phyloP scores from a whole-genome alignment of 257 asterid genomes.

The Petunia secreta region DNA sequence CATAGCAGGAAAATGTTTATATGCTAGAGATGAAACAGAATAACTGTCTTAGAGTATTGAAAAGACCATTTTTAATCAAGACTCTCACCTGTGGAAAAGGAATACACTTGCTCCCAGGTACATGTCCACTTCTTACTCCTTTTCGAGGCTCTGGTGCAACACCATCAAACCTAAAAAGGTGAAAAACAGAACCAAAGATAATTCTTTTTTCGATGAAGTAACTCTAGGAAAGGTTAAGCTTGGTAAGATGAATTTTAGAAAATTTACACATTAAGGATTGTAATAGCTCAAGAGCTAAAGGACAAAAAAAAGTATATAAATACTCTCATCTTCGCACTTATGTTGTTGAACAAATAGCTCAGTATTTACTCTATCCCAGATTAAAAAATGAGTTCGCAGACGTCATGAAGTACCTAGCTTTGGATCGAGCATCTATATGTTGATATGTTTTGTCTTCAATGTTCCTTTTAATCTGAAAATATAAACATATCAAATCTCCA shows the following conservation, averaged over 20 bases:
- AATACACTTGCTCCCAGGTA: slow-evolving; percentile 89
- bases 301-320: neutral
- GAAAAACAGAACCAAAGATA: slow-evolving; percentile 10
- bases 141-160: slow-evolving; percentile 97
- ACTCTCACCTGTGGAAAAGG: slow-evolving; percentile 84
- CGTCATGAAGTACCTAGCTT: slow-evolving; percentile 44
- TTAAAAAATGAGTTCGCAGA: neutral
- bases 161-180: slow-evolving; percentile 73
- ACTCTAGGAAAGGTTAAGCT: slow-evolving; percentile 8
- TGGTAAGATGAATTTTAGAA: neutral
- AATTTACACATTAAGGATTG: neutral
- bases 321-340: neutral
- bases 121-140: slow-evolving; percentile 88
- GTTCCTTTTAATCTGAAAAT: slow-evolving; percentile 49
- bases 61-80: slow-evolving; percentile 8
- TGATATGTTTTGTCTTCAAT: slow-evolving; percentile 48
- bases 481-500: slow-evolving; percentile 9
- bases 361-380: neutral
- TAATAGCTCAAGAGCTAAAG: neutral
- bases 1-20: neutral
- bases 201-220: neutral
- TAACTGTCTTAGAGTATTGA: neutral
- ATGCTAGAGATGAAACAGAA: slow-evolving; percentile 5
- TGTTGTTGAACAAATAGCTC: slow-evolving; percentile 6
- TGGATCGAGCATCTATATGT: slow-evolving; percentile 58